These are phyloP conservation scores for Arthrocladium fulminans DNA, from an alignment of 2,329 filamentous ascomycete species.

Conservation along the genomic window DNA sequence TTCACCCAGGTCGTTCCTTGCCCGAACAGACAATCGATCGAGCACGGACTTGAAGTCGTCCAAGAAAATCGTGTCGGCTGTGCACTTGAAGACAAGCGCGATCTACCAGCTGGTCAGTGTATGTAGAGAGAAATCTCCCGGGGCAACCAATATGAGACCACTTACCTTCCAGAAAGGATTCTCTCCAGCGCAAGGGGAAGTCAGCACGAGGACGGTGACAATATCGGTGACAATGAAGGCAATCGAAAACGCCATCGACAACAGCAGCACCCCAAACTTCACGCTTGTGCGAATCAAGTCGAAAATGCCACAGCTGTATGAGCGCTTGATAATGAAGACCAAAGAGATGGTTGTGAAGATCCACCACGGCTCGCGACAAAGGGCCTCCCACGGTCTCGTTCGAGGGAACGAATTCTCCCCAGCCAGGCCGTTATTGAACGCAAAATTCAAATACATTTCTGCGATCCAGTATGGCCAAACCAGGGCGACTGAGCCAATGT, in stretches of 20 bases:
- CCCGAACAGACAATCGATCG: constrained; percentile 24
- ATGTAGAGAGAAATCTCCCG: background rate
- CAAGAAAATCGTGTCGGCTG: constrained; percentile 55
- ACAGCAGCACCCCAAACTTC: constrained; percentile 49
- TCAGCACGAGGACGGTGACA: constrained; percentile 22
- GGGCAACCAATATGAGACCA: too few species aligned
- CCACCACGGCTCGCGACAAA: constrained; percentile 60
- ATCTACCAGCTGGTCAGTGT: constrained; percentile 22
- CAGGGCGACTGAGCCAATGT: constrained; percentile 50
- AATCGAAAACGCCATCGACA: constrained; percentile 59
- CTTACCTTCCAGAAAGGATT: constrained; percentile 46
- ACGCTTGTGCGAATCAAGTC: constrained; percentile 57
- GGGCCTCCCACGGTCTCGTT: constrained; percentile 50
- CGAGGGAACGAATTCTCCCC: constrained; percentile 38
- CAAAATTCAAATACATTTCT: constrained; percentile 56
- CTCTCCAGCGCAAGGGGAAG: constrained; percentile 31
- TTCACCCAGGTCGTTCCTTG: background rate
- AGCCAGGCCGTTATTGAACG: constrained; percentile 50
- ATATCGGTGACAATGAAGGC: constrained; percentile 58
- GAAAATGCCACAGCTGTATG: constrained; percentile 53
- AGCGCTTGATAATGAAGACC: constrained; percentile 53
- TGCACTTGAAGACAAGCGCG: constrained; percentile 56
- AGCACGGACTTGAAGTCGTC: constrained; percentile 58
- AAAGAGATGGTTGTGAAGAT: constrained; percentile 51
- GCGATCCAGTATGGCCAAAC: constrained; percentile 55